Conservation (phyloP, 73 alveolate genomes). For the Breviolum minutum region DNA sequence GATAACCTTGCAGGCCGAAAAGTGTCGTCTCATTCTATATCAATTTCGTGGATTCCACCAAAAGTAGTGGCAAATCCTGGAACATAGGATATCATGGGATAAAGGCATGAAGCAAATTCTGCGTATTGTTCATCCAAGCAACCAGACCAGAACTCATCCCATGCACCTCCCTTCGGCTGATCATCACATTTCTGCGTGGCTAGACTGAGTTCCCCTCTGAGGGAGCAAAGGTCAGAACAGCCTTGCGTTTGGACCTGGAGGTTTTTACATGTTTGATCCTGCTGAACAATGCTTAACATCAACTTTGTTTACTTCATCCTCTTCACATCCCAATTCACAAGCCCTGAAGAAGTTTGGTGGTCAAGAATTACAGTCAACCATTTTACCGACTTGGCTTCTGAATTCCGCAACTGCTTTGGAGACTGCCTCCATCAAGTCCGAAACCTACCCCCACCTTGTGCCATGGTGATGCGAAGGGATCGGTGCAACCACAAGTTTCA, state of each 20-base stretch:
- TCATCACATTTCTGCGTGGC: neutral
- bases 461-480: constrained; percentile 23
- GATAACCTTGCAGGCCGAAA: neutral
- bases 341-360: neutral
- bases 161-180: neutral
- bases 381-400: neutral
- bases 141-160: neutral
- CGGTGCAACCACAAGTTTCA: constrained; percentile 14
- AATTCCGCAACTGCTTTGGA: neutral
- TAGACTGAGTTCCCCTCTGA: neutral
- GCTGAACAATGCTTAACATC: neutral
- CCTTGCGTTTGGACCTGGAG: neutral
- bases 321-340: no score
- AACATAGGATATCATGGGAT: no score
- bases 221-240: neutral
- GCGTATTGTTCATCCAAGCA: neutral
- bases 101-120: no score
- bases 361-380: neutral
- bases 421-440: neutral
- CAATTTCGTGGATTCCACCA: no score
- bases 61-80: no score
- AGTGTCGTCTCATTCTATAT: no score
- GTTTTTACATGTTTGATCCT: neutral
- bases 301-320: no score
- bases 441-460: constrained; percentile 9